Evolutionary conservation across 441 rosid genomes (phyloP), one percentile per base, ranked within the genome.

Genomic region (Hypseocharis bilobata): DNA sequence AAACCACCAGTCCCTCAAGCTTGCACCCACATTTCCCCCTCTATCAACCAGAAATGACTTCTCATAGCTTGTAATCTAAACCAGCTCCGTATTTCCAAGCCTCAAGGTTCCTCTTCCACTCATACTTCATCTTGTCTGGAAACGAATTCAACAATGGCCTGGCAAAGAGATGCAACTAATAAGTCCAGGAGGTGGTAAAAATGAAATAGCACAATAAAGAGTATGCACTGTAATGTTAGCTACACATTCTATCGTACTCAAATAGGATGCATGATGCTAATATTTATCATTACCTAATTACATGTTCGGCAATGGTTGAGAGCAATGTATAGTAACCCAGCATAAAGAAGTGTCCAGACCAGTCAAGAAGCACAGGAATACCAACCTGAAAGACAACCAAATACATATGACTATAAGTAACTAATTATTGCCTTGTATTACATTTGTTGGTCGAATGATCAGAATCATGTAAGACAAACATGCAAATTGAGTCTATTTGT

Each of bases 81-180:
- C 96, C 98, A 44, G 96, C 78, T 44, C 98, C 98, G 54, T 84
- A 89, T 76, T 83, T 86, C 96, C 96, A 92, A 66, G 98, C 98
- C 73, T 92, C 96, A 0, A 92, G 88, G 30, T 69, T 73, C 66
- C 86, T 79, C 71, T 80, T 89, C 96, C 96, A 89, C 62, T 82
- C 71, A 4, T 80, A 88, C 79, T 72, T 81, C 44, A 69, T 77
- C 83, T 75, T 82, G 20, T 81, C 65, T 14, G 94, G 88, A 66
- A 79, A 70, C 27, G 71, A 71, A 34, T 75, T 51, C 70, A 92
- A 60, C 65, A 80, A 57, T 32, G 87, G 83, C 81, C 96, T 92
- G 67, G 64, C 64, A 44, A 44, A 59, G 14, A 52, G 59, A 58
- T 19, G 60, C 60, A 63, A 23, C 60, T 44, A 56, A 26, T 17